A percentile compares a stretch with the other conserved stretches of the same genome.
Conservation (phyloP, 305 asterid species). For the Stenogyne calaminthoides region DNA sequence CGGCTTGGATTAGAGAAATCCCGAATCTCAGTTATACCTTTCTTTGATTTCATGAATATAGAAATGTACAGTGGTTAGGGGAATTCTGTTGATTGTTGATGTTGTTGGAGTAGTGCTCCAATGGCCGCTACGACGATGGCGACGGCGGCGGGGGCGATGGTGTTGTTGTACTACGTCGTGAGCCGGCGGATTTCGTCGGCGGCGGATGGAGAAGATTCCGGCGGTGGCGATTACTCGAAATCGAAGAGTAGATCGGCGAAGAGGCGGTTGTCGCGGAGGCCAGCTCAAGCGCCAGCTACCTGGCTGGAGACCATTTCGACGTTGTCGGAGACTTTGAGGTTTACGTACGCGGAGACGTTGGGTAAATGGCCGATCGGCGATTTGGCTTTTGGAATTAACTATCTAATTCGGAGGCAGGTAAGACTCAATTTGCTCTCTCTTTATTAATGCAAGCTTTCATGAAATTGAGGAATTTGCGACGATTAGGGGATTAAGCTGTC, state of each 20-base stretch:
- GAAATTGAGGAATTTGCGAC: conserved; percentile 16
- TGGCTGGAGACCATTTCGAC: conserved; percentile 86
- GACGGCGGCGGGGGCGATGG: conserved; percentile 81
- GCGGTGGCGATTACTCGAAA: conserved; percentile 53
- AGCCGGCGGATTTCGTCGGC: conserved; percentile 52
- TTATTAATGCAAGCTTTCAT: background rate
- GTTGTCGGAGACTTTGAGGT: conserved; percentile 78
- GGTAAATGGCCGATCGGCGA: conserved; percentile 98
- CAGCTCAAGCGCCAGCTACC: conserved; percentile 93
- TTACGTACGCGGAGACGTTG: conserved; percentile 81
- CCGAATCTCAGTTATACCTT: conserved; percentile 21
- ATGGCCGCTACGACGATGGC: conserved; percentile 92
- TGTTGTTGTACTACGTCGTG: conserved; percentile 72
- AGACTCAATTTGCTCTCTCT: conserved; percentile 11
- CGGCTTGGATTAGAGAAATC: background rate
- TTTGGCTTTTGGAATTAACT: conserved; percentile 88
- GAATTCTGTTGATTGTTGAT: conserved; percentile 17
- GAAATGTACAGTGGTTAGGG: conserved; percentile 23
- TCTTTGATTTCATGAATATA: conserved; percentile 6
- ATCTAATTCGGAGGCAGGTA: conserved; percentile 84
- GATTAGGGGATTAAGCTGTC: background rate
- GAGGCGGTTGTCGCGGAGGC: conserved; percentile 68
- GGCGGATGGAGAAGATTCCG: conserved; percentile 43
- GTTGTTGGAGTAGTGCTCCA: conserved; percentile 30
- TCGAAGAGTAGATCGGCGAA: conserved; percentile 59